These are phyloP conservation scores for Allium fistulosum DNA, from an alignment of 106 monocot species.

Conservation along the genomic window DNA sequence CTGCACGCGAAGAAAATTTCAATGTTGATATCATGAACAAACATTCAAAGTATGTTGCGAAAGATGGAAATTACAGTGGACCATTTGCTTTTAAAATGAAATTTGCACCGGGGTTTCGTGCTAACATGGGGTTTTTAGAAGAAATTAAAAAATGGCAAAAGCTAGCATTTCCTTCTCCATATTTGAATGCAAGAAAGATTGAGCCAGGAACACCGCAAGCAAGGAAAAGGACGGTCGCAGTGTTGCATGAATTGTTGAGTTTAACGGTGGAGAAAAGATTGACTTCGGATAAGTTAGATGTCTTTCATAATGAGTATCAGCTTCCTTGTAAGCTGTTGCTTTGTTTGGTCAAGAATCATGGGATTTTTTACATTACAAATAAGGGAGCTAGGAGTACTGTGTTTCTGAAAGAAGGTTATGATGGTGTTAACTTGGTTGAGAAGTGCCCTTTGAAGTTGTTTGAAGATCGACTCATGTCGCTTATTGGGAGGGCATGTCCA, in stretches of 20 bases:
- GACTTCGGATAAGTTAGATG: constrained; percentile 78
- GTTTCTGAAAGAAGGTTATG: constrained; percentile 85
- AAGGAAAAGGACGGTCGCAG: constrained; percentile 71
- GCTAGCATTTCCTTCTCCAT: constrained; percentile 84
- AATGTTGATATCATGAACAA: constrained; percentile 8
- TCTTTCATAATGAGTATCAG: constrained; percentile 79
- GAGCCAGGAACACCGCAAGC: constrained; percentile 68
- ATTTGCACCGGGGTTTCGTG: constrained; percentile 65
- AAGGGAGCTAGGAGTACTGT: constrained; percentile 89
- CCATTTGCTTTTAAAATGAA: constrained; percentile 69
- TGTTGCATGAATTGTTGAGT: constrained; percentile 83
- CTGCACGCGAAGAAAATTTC: constrained; percentile 66
- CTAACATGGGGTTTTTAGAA: constrained; percentile 61
- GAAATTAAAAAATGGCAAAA: constrained; percentile 84
- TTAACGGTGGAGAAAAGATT: constrained; percentile 74
- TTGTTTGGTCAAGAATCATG: constrained; percentile 96
- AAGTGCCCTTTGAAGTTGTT: constrained; percentile 74
- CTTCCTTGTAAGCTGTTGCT: constrained; percentile 76
- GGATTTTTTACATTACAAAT: constrained; percentile 93
- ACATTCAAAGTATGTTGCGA: constrained; percentile 17
- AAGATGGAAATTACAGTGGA: constrained; percentile 60
- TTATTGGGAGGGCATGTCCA: constrained; percentile 56
- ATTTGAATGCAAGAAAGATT: constrained; percentile 62
- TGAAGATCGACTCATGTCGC: constrained; percentile 53
- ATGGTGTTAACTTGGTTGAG: constrained; percentile 48